Conservation (phyloP, 768 basidiomycete genomes). For the Pleurotus cornucopiae region DNA sequence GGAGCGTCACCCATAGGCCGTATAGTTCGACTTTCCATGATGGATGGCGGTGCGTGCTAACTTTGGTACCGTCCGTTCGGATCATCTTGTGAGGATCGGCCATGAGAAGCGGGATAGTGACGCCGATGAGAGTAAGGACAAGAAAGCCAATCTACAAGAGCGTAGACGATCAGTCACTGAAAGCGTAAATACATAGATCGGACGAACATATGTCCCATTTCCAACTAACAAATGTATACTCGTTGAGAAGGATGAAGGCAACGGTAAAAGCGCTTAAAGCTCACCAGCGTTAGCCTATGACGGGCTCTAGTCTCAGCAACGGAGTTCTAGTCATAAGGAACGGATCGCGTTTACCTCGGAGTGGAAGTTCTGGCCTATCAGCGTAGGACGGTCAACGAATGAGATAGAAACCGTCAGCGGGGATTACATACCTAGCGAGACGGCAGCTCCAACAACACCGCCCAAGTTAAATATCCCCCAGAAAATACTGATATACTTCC, state of each 20-base stretch:
- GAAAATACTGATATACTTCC: slow-evolving; percentile 71
- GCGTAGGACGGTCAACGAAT: slow-evolving; percentile 37
- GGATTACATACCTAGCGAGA: slow-evolving; percentile 62
- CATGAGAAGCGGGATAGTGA: slow-evolving; percentile 64
- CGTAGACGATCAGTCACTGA: slow-evolving; percentile 2
- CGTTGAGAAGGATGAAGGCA: neutral
- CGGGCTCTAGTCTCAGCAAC: neutral
- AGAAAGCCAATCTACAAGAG: slow-evolving; percentile 69
- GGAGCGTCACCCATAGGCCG: slow-evolving; percentile 64
- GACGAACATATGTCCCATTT: slow-evolving; percentile 71
- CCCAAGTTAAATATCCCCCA: slow-evolving; percentile 84
- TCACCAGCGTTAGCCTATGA: slow-evolving; percentile 14
- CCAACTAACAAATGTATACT: slow-evolving; percentile 45
- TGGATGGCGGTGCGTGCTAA: slow-evolving; percentile 57
- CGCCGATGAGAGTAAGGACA: slow-evolving; percentile 65
- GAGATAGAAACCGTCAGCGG: slow-evolving; percentile 48
- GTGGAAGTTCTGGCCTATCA: slow-evolving; percentile 61
- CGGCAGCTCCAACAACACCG: slow-evolving; percentile 73
- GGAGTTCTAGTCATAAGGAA: slow-evolving; percentile 18
- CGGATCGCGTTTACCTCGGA: slow-evolving; percentile 40
- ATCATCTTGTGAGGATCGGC: slow-evolving; percentile 69
- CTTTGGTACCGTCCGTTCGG: slow-evolving; percentile 70
- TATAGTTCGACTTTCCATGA: slow-evolving; percentile 76
- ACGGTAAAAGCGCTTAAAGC: slow-evolving; percentile 4
- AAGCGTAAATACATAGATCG: neutral